Conservation (phyloP, 2,329 filamentous ascomycete genomes). For the Alternaria sp. region DNA sequence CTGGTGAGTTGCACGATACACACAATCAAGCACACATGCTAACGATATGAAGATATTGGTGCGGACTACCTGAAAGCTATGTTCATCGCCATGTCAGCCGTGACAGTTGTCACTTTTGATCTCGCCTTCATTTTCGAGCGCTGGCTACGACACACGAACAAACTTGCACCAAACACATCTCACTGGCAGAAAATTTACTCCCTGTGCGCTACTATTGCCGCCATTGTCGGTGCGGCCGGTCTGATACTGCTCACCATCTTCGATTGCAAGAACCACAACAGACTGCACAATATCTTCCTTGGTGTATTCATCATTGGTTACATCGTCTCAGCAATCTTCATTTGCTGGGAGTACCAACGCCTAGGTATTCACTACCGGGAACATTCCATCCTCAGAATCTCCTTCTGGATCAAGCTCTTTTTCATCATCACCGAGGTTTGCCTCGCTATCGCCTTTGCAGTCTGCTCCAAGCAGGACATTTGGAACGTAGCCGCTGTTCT, state of each 20-base stretch:
- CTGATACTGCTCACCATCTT: constrained; percentile 86
- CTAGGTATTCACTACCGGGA: constrained; percentile 82
- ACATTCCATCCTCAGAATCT: constrained; percentile 74
- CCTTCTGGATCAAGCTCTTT: constrained; percentile 85
- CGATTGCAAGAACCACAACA: constrained; percentile 75
- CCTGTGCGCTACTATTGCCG: constrained; percentile 69
- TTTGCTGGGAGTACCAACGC: constrained; percentile 89
- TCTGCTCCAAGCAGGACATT: constrained; percentile 58
- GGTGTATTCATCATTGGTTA: constrained; percentile 86
- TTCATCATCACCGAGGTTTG: constrained; percentile 84
- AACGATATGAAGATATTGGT: constrained; percentile 60
- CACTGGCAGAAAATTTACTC: constrained; percentile 69
- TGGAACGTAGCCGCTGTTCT: constrained; percentile 77
- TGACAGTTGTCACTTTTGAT: constrained; percentile 83
- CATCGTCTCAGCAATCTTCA: constrained; percentile 83
- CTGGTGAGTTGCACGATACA: constrained; percentile 55
- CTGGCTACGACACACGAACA: constrained; percentile 82
- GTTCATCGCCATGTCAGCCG: constrained; percentile 75
- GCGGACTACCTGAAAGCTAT: constrained; percentile 73
- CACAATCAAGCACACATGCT: not conserved
- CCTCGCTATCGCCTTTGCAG: constrained; percentile 77
- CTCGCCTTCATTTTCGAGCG: constrained; percentile 81
- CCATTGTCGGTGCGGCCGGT: constrained; percentile 78
- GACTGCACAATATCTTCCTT: constrained; percentile 78
- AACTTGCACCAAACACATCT: constrained; percentile 77